Evolutionary conservation across 2,329 filamentous ascomycete genomes (phyloP), one percentile per base, ranked within the genome.

Genomic region (Albifimbria verrucaria): DNA sequence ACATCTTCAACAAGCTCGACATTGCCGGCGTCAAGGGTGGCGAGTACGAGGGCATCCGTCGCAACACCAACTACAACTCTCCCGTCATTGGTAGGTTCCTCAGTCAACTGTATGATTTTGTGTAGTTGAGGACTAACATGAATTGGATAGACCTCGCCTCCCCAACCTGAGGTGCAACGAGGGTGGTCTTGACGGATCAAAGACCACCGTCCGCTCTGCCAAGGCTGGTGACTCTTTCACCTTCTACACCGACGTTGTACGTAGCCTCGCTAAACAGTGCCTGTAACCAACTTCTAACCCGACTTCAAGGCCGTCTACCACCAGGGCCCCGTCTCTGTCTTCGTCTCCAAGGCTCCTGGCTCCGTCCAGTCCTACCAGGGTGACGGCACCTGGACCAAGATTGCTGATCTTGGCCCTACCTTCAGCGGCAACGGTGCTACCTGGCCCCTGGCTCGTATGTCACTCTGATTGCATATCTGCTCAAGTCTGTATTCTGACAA

Each of bases 311-410:
- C 70, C 22, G 70, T 73, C 41, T 73, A 73, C 55, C 70, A 73
- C 59, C 69, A 73, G 55, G 70, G 70, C 1, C 69, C 70, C 3
- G 36, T 41, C 22, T 55, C 32, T 26, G 69, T 68, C n/a, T 72
- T 70, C 61, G 62, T 74, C 56, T 73, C 71, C 41, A 70, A 68
- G 57, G 69, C 71, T 11, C 68, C 70, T 3, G 57, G 64, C 26
- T 59, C 65, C 41, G 70, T 67, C 7, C 57, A 65, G 6, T 62
- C 63, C 26, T 74, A 72, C 58, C 66, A 70, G 44, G 71, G 68
- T 28, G 67, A 65, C 48, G 71, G 69, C 18, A 62, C 66, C 36
- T 74, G 71, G 71, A 68, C 68, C 60, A 74, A 74, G 63, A 68
- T 74, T 58, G 66, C 67, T 55, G 70, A 73, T 53, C 61, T 69